A percentile compares a stretch with the other conserved stretches of the same genome.
Conservation (phyloP, 306 rosid genomes). For the Ormosia emarginata region DNA sequence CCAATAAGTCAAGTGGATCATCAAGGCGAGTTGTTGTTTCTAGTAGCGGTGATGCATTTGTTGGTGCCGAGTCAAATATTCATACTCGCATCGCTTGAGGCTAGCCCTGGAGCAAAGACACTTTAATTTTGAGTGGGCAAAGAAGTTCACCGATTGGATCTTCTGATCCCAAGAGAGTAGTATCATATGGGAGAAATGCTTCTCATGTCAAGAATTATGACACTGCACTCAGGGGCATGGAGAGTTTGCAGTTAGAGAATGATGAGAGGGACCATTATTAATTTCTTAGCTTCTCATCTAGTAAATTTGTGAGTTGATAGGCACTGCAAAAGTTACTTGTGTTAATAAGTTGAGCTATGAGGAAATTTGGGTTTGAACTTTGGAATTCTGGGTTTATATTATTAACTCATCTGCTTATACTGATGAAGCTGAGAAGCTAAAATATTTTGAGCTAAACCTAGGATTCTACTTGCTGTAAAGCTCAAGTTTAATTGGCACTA, state of each 20-base stretch:
- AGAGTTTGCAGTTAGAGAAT: conserved; percentile 71
- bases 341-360: conserved; percentile 36
- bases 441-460: conserved; percentile 27
- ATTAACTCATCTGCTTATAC: conserved; percentile 34
- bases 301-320: conserved; percentile 37
- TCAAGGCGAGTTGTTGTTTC: conserved; percentile 83
- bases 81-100: conserved; percentile 63
- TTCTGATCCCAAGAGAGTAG: conserved; percentile 57
- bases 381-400: conserved; percentile 39
- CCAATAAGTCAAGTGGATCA: conserved; percentile 75
- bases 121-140: conserved; percentile 65
- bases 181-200: conserved; percentile 51
- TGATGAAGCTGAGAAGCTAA: conserved; percentile 31
- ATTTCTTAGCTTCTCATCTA: conserved; percentile 22
- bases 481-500: conserved; percentile 31
- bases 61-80: conserved; percentile 64
- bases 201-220: conserved; percentile 69
- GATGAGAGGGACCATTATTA: conserved; percentile 68
- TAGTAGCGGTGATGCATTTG: conserved; percentile 68
- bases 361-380: conserved; percentile 30
- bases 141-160: conserved; percentile 68
- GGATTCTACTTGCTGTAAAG: conserved; percentile 35
- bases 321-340: conserved; percentile 38
- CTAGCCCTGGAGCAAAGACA: conserved; percentile 67
- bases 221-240: conserved; percentile 72